Conservation (phyloP, 1,284 basidiomycete genomes). For the Cutaneotrichosporon curvatum region DNA sequence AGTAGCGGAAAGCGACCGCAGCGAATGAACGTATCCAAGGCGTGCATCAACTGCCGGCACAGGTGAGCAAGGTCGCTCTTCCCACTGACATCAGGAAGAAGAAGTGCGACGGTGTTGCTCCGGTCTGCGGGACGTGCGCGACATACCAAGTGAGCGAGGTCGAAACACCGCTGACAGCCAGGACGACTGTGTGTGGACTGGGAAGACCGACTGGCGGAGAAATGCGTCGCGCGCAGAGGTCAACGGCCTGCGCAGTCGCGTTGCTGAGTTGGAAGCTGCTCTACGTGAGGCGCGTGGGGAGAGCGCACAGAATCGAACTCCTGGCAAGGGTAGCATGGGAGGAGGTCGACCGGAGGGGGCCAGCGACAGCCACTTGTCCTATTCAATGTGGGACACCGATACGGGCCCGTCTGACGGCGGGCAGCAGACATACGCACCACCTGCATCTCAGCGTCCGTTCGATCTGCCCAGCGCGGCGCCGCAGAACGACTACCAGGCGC, state of each 20-base stretch:
- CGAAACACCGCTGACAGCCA: conserved; percentile 8
- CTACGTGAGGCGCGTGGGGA: neutral
- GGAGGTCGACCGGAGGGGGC: too few relatives aligned
- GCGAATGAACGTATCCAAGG: conserved; percentile 6
- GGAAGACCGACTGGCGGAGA: conserved; percentile 25
- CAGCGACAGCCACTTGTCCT: too few relatives aligned
- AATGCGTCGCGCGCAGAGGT: conserved; percentile 24
- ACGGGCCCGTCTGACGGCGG: too few relatives aligned
- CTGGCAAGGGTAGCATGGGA: too few relatives aligned
- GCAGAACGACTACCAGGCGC: too few relatives aligned
- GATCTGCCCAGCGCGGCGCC: too few relatives aligned
- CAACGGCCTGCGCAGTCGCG: conserved; percentile 21
- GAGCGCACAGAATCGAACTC: neutral
- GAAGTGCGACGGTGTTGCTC: conserved; percentile 37
- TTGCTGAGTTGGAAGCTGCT: conserved; percentile 22
- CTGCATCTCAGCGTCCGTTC: too few relatives aligned
- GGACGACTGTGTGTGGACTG: conserved; percentile 31
- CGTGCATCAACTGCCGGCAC: conserved; percentile 15
- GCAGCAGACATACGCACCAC: too few relatives aligned
- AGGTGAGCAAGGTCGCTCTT: too few relatives aligned
- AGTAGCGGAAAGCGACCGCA: neutral
- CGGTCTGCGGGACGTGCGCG: conserved; percentile 32
- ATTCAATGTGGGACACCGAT: too few relatives aligned
- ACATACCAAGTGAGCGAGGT: conserved; percentile 25
- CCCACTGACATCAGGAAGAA: conserved; percentile 22